Evolutionary conservation across 495 filamentous ascomycete genomes (phyloP).

Genomic region (Penicillium bialowiezense): DNA sequence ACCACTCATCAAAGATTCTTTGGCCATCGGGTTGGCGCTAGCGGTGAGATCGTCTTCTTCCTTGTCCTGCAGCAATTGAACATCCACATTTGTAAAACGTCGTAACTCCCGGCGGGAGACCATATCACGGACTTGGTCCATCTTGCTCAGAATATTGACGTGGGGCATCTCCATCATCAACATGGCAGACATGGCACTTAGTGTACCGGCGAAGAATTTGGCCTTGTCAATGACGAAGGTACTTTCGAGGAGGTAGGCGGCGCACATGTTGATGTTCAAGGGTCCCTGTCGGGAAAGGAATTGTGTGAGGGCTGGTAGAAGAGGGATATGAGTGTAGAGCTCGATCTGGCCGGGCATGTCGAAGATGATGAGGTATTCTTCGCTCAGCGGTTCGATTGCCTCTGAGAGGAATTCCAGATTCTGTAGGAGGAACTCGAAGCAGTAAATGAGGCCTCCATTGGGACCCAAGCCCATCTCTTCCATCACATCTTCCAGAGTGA

Average conservation of each 20-base stretch:
- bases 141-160: conserved; percentile 91
- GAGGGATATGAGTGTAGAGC: conserved; percentile 94
- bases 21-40: conserved; percentile 52
- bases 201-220: conserved; percentile 94
- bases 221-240: conserved; percentile 93
- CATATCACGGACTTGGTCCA: conserved; percentile 89
- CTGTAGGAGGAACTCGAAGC: conserved; percentile 90
- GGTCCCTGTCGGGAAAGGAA: conserved; percentile 76
- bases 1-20: conserved; percentile 71
- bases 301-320: conserved; percentile 80
- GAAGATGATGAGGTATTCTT: conserved; percentile 95
- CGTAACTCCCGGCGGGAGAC: conserved; percentile 80
- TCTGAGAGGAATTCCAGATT: conserved; percentile 95
- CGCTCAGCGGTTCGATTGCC: conserved; percentile 77
- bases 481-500: conserved; percentile 97
- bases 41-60: conserved; percentile 39
- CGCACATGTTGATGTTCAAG: conserved; percentile 86
- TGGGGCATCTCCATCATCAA: conserved; percentile 96
- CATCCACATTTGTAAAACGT: conserved; percentile 81
- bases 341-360: conserved; percentile 99
- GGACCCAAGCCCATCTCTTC: conserved; percentile 91
- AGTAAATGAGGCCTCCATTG: conserved; percentile 95
- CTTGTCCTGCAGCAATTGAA: conserved; percentile 70
- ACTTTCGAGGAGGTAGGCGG: conserved; percentile 92
- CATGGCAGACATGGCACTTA: conserved; percentile 98